phyloP scores from a whole-genome alignment of 2,329 filamentous ascomycete genomes.

The Trichoderma sp. region DNA sequence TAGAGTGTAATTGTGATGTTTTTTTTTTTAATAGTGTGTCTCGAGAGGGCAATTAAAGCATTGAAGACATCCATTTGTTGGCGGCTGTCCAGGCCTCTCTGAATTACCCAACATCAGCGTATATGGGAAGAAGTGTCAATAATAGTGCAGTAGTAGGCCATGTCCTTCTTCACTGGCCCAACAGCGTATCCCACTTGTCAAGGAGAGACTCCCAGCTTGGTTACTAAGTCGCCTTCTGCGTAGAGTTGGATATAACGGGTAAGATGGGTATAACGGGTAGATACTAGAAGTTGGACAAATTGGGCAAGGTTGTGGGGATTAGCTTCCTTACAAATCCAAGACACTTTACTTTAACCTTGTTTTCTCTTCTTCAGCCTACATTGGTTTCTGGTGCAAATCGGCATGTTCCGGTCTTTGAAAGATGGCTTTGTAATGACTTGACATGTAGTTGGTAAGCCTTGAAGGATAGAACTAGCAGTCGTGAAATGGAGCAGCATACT shows the following conservation, averaged over 20 bases:
- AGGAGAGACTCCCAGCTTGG: background rate
- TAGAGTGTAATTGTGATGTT: background rate
- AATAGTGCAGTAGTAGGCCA: background rate
- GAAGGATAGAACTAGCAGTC: background rate
- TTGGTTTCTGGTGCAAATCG: background rate
- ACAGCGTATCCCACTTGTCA: no score
- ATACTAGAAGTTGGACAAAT: background rate
- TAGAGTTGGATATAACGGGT: background rate
- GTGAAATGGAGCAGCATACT: background rate
- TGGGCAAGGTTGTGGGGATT: background rate
- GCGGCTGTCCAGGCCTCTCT: background rate
- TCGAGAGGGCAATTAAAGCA: background rate
- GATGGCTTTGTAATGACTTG: background rate
- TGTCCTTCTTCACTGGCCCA: background rate
- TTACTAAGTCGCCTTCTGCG: background rate
- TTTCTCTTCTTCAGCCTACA: background rate
- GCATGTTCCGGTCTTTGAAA: background rate
- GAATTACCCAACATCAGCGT: background rate
- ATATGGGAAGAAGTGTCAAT: background rate
- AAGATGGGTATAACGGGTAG: background rate
- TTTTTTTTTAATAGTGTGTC: background rate
- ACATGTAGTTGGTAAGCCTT: background rate
- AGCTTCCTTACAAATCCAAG: background rate
- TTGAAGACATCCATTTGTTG: background rate
- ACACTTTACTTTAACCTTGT: background rate